Evolutionary conservation across 2,329 filamentous ascomycete species (phyloP), one percentile per base, ranked within the genome.

Genomic region (Venturia nashicola): DNA sequence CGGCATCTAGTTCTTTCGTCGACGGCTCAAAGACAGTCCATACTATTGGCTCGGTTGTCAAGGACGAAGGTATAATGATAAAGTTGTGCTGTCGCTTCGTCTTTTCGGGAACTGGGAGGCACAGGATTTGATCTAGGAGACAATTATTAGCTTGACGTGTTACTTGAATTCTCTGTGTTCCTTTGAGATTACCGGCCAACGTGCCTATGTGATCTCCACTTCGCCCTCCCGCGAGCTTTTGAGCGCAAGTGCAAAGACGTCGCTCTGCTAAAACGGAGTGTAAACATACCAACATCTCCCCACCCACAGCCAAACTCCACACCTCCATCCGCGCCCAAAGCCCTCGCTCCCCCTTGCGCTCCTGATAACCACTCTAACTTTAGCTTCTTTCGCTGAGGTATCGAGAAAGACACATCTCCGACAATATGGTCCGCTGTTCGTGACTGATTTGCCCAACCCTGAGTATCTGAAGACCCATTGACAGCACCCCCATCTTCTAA

Each of bases 351-450:
- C 65, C 75, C 74, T 34, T 73, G 71, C 7, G 55, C 34, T 40
- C 67, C 65, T 14, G 68, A 65, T 12, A 82, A 76, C n/a, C 86
- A 71, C 70, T 86, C 81, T 36, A 87, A 75, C 59, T 78, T 82
- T 65, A 86, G 76, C 75, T 87, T 87, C 76, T 86, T 87, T 62
- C 85, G 76, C 68, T 84, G 81, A 3, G 85, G 85, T 0, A 86
- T 77, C 18, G 83, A 78, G 72, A 87, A 86, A 64, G 82, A 85
- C 63, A 85, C 75, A 67, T 86, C 83, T 54, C 34, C 40, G 3
- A 23, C 61, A 2, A 44, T 23, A 40, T 63, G 42, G 11, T 42
- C 44, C 18, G 61, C 32, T 11, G 1, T 39, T 11, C 11, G 12
- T 5, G 43, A 54, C 12, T 18, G 27, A 18, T 57, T 20, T 32